Evolutionary conservation across 352 stramenopile species (phyloP), one percentile per base, ranked within the genome.

Genomic region (Phytophthora pini): DNA sequence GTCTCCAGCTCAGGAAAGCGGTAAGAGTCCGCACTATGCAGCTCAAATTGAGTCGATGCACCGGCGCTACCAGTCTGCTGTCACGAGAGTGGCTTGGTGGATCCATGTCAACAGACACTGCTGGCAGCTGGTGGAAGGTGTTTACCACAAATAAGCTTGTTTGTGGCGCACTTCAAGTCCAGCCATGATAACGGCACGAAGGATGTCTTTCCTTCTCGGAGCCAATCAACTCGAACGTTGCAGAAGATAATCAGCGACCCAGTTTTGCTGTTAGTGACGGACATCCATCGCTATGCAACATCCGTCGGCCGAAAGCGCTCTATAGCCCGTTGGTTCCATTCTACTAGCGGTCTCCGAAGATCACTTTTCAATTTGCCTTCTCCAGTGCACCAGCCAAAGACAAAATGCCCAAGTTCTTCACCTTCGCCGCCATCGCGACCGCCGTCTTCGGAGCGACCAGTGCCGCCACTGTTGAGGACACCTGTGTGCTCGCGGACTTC

Each of bases 331-430:
- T 38, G 54, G 7, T 20, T 56, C 34, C 34, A 47, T 17, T 60
- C 4, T 13, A 20, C 17, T 20, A 20, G 17, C 17, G 0, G 17
- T 9, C 3, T 26, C 38, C 10, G 5, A 45, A 17, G 15, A 61
- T 39, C 66, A 71, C 67, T 64, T 71, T 26, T 43, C 56, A 72
- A 75, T 62, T 72, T 66, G 49, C 68, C 24, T 61, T 36, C 46
- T 74, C 49, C 26, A 72, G 34, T 53, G 47, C 68, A 76, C 49
- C n/a, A 58, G 36, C 20, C 46, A 56, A 45, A 65, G 36, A 49
- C 59, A 68, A 62, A n/a, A 84, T 84, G 75, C 48, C 69, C 65
- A 77, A 76, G 64, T 77, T 81, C 44, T 22, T 84, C 49, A 45
- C 65, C 38, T 66, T 71, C 60, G 71, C 70, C 55, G 44, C 62